Percentiles rank a stretch among this genome's conserved stretches.
Evolutionary conservation across 1,284 basidiomycete species (phyloP).

Genomic region (Sparassis latifolia): DNA sequence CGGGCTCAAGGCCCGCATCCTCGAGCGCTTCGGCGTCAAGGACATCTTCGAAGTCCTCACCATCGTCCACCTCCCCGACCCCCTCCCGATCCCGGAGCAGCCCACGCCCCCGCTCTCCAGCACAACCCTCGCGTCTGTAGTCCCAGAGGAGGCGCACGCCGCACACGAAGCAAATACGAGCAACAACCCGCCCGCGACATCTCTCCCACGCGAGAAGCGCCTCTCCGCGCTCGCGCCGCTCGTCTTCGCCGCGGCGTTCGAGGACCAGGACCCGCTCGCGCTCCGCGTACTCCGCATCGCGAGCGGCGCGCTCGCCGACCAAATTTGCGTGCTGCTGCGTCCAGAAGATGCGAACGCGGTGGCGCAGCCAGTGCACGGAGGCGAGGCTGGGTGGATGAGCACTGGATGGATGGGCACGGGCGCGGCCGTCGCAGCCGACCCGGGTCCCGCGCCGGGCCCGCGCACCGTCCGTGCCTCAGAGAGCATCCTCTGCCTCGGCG

Average conservation of each 20-base stretch:
- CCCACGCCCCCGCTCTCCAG: conserved; percentile 14
- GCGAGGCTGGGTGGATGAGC: conserved; percentile 21
- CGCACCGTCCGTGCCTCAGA: conserved; percentile 45
- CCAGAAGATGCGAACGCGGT: conserved; percentile 17
- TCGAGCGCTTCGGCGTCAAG: conserved; percentile 48
- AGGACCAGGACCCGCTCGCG: conserved; percentile 54
- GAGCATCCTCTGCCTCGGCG: conserved; percentile 65
- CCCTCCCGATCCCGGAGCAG: conserved; percentile 13
- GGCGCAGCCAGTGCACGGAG: conserved; percentile 8
- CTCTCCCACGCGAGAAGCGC: conserved; percentile 57
- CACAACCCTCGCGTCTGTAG: conserved; percentile 7
- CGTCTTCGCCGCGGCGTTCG: conserved; percentile 67
- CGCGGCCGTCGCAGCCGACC: neutral
- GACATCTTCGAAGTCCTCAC: conserved; percentile 57
- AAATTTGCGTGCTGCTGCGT: conserved; percentile 51
- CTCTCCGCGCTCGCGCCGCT: conserved; percentile 66
- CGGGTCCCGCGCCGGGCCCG: conserved; percentile 17
- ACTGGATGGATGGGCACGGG: conserved; percentile 4
- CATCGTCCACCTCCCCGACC: conserved; percentile 53
- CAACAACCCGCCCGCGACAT: conserved; percentile 23
- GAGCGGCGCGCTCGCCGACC: conserved; percentile 49
- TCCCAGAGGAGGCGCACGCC: conserved; percentile 5
- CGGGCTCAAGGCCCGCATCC: conserved; percentile 30
- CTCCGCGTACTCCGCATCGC: conserved; percentile 46
- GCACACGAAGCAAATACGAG: conserved; percentile 17